Percentiles rank a stretch among this genome's conserved stretches.
Conservation (phyloP, 2,329 filamentous ascomycete species). For the Nemania abortiva region DNA sequence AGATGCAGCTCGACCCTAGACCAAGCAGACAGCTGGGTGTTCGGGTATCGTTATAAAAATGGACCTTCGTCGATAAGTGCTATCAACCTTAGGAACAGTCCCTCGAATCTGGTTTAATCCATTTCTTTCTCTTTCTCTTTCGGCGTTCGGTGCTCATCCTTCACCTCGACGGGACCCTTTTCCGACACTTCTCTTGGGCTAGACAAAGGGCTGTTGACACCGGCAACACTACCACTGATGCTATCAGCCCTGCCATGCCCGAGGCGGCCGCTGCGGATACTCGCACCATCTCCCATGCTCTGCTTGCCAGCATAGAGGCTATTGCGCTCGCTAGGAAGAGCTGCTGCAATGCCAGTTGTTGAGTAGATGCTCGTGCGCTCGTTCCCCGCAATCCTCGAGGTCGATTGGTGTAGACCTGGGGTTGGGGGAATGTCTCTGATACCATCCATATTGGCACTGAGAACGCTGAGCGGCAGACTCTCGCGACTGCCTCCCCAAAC, state of each 20-base stretch:
- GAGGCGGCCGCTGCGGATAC: constrained; percentile 80
- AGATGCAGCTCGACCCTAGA: constrained; percentile 1
- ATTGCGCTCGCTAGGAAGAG: constrained; percentile 79
- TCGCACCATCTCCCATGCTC: constrained; percentile 75
- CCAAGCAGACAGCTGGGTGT: background rate
- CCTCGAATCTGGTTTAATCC: constrained; percentile 24
- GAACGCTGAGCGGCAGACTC: constrained; percentile 80
- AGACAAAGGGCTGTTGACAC: constrained; percentile 70
- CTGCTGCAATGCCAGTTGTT: constrained; percentile 74
- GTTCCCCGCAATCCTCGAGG: constrained; percentile 55
- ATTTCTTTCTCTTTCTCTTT: constrained; percentile 41
- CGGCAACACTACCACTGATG: constrained; percentile 79
- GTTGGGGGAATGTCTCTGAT: constrained; percentile 57
- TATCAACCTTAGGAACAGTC: background rate
- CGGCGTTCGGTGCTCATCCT: constrained; percentile 44
- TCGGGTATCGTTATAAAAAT: constrained; percentile 7
- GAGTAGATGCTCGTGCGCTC: constrained; percentile 88
- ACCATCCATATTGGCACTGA: constrained; percentile 76
- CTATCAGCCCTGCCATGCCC: constrained; percentile 87
- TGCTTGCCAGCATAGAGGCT: constrained; percentile 78
- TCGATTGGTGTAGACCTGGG: constrained; percentile 66
- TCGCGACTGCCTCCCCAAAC: constrained; percentile 86
- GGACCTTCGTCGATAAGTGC: background rate
- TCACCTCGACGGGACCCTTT: constrained; percentile 48
- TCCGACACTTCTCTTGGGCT: constrained; percentile 64